Evolutionary conservation across 257 asterid species (phyloP).

Genomic region (Nicotiana benthamiana): DNA sequence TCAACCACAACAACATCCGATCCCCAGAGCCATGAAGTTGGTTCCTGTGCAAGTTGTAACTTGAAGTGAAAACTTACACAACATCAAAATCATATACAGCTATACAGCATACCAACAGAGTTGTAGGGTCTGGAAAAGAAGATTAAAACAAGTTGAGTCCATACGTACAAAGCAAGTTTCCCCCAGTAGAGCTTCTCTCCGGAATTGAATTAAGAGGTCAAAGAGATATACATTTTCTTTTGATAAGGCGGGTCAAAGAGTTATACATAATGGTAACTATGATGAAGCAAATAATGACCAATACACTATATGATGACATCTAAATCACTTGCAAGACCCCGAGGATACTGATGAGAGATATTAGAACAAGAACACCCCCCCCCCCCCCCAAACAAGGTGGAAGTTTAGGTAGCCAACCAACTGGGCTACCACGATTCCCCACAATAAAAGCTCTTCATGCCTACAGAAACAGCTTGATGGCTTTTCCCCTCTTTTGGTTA

Average conservation of each 20-base stretch:
- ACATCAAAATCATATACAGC: not conserved
- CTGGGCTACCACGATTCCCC: too few relatives aligned
- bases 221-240: not conserved
- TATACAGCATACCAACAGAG: not conserved
- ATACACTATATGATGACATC: too few relatives aligned
- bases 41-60: conserved; percentile 46
- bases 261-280: not conserved
- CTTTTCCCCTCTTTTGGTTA: too few relatives aligned
- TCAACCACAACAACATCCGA: conserved; percentile 93
- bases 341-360: too few relatives aligned
- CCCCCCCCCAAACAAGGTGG: too few relatives aligned
- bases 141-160: not conserved
- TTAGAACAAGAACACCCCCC: too few relatives aligned
- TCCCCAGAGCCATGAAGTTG: conserved; percentile 83
- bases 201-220: not conserved
- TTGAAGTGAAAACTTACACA: conserved; percentile 11
- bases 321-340: too few relatives aligned
- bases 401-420: too few relatives aligned
- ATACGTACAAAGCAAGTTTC: not conserved
- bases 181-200: not conserved
- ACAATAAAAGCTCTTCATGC: too few relatives aligned
- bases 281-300: not conserved
- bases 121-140: not conserved
- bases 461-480: too few relatives aligned
- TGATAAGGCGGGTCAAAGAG: too few relatives aligned